These are phyloP conservation scores for Dysphania ambrosioides DNA, from an alignment of 148 eudicot species.

Conservation along the genomic window DNA sequence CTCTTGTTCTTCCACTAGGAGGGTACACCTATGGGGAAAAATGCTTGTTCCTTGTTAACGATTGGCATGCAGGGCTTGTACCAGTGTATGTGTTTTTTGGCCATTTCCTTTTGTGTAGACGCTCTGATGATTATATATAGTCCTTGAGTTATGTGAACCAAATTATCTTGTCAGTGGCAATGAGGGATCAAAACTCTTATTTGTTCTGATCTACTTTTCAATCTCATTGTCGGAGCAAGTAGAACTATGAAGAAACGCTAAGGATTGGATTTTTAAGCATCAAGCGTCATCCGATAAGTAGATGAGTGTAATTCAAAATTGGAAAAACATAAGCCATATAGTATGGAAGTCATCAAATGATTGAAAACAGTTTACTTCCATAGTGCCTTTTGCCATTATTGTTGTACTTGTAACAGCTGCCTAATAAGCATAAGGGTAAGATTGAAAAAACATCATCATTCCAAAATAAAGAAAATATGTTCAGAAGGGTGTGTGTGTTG, in stretches of 20 bases:
- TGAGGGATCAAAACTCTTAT: too few species aligned
- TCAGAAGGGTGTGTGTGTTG: too few species aligned
- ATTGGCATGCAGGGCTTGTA: slow-evolving; percentile 98
- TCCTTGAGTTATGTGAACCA: neutral
- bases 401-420: neutral
- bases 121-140: slow-evolving; percentile 1
- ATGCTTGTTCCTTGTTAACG: slow-evolving; percentile 86
- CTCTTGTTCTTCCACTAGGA: slow-evolving; percentile 93
- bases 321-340: neutral
- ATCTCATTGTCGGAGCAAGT: neutral
- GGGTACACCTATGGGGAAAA: slow-evolving; percentile 90
- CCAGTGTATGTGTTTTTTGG: slow-evolving; percentile 60
- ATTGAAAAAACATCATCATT: neutral
- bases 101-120: neutral
- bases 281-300: neutral
- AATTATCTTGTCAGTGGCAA: neutral
- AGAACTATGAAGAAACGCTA: neutral
- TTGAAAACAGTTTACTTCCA: neutral
- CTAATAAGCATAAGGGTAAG: neutral
- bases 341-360: neutral
- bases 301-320: neutral
- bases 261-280: neutral
- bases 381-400: neutral
- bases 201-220: too few species aligned
- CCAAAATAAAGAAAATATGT: too few species aligned